Evolutionary conservation across 495 filamentous ascomycete genomes (phyloP), one percentile per base, ranked within the genome.

Genomic region (Monascus purpureus): DNA sequence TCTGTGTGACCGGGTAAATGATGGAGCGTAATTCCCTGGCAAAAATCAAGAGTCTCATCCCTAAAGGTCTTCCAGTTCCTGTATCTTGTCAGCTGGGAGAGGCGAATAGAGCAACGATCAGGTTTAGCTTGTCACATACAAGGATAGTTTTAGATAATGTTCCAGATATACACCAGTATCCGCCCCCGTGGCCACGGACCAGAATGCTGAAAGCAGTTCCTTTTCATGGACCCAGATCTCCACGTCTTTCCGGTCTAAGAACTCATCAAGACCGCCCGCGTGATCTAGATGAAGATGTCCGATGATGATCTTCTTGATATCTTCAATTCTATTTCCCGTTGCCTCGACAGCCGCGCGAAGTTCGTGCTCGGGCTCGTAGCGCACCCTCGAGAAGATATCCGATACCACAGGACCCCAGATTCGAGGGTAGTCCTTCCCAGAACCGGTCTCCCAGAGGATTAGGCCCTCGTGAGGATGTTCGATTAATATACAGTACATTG

Each of bases 271-370:
- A 0, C 68, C 68, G 0, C 68, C 68, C 0, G 68, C 67, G 42
- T 72, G 67, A 36, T 72, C 66, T 1, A 69, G 39, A 32, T 72
- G 68, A 26, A 72, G 39, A 31, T 72, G 68, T 1, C 68, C 63
- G 12, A 72, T 57, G 11, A 72, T 56, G 1, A 70, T 55, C 19
- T 59, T 66, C 37, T 68, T 68, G 9, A 71, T 42, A 38, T 72
- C 65, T 29, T 64, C 55, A 12, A 72, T 58, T 19, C 59, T 46
- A 26, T 68, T 48, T 3, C 68, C 68, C 1, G 64, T 60, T 2
- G 44, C 46, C 19, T 54, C 46, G 30, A 72, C 64, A 4, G 64
- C 63, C 2, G 44, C 52, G 2, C 60, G 60, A 2, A 72, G 49
- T 19, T 57, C 50, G 23, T 70, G 55, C 0, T 40, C 29, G 1